Percentiles rank a stretch among this genome's conserved stretches.
Evolutionary conservation across 2,329 filamentous ascomycete genomes (phyloP).

Genomic region (Zarea fungicola): DNA sequence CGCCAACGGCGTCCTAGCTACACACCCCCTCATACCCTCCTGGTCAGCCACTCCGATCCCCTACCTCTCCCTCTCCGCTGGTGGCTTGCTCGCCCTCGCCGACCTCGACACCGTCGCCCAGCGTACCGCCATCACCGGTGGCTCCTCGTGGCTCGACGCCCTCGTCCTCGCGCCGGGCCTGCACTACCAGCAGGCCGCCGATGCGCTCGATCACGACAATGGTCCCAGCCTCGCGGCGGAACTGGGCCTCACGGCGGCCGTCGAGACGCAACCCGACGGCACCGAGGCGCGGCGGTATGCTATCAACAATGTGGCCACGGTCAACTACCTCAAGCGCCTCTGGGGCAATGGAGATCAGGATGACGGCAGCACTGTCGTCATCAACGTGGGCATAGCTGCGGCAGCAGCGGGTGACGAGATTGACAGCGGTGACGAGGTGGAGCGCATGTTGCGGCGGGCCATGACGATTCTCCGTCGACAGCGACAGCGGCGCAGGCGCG

Average conservation of each 20-base stretch:
- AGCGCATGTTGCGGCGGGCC: conserved; percentile 11
- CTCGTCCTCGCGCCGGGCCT: conserved; percentile 55
- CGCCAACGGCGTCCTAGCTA: background rate
- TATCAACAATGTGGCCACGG: conserved; percentile 47
- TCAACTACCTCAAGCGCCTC: conserved; percentile 37
- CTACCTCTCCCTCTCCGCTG: conserved; percentile 40
- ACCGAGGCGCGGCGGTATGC: conserved; percentile 26
- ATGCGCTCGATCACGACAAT: conserved; percentile 40
- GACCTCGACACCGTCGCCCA: conserved; percentile 52
- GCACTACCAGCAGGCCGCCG: conserved; percentile 55
- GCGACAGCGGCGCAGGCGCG: background rate
- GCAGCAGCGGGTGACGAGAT: conserved; percentile 14
- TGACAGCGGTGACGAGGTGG: conserved; percentile 20
- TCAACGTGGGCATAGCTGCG: conserved; percentile 28
- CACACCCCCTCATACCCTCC: conserved; percentile 29
- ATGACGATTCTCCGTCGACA: background rate
- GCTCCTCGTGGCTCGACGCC: conserved; percentile 50
- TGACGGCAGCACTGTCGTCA: conserved; percentile 20
- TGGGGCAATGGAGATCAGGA: conserved; percentile 17
- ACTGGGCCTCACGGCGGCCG: conserved; percentile 26
- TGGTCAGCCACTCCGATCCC: conserved; percentile 44
- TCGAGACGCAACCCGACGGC: conserved; percentile 27
- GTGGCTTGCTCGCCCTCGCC: conserved; percentile 54
- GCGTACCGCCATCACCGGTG: conserved; percentile 51
- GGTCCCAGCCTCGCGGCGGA: conserved; percentile 28